A percentile compares a stretch with the other conserved stretches of the same genome.
Conservation (phyloP, 2,329 filamentous ascomycete genomes). For the Diaporthe amygdali region DNA sequence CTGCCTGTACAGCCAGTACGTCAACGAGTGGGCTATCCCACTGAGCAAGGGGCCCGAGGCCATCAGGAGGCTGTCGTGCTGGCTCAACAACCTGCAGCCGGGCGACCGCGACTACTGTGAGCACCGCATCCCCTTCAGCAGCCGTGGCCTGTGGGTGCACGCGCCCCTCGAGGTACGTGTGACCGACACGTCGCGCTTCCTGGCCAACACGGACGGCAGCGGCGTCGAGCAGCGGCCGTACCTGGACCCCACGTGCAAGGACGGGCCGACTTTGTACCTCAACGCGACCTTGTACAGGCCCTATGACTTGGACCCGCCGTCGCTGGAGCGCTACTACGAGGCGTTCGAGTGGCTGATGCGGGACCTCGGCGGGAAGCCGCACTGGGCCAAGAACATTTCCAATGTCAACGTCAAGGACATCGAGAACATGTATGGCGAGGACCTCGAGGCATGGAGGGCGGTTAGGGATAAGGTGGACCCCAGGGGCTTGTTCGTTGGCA, state of each 20-base stretch:
- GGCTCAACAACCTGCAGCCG: conserved; percentile 71
- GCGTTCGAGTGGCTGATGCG: conserved; percentile 85
- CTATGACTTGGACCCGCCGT: conserved; percentile 73
- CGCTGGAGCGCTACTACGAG: conserved; percentile 72
- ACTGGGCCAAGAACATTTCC: conserved; percentile 84
- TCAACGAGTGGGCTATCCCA: conserved; percentile 97
- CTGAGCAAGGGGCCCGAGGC: conserved; percentile 86
- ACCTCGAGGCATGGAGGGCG: conserved; percentile 65
- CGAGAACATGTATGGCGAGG: conserved; percentile 63
- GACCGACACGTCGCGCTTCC: conserved; percentile 58
- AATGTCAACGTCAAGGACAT: conserved; percentile 58
- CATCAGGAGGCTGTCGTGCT: conserved; percentile 79
- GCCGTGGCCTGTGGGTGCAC: conserved; percentile 74
- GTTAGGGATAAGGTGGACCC: conserved; percentile 72
- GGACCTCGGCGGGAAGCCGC: conserved; percentile 73
- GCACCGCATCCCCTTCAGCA: conserved; percentile 72
- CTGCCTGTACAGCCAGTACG: conserved; percentile 97
- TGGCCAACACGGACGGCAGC: conserved; percentile 34
- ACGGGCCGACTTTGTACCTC: conserved; percentile 73
- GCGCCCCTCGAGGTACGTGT: conserved; percentile 81
- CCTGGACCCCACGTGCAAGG: conserved; percentile 66
- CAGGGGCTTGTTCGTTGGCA: conserved; percentile 81
- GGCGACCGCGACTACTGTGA: conserved; percentile 63
- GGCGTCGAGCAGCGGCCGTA: conserved; percentile 32
- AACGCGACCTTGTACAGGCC: conserved; percentile 82